Evolutionary conservation across 176 grass and related monocot genomes (phyloP).

Genomic region (Chloris gayana): DNA sequence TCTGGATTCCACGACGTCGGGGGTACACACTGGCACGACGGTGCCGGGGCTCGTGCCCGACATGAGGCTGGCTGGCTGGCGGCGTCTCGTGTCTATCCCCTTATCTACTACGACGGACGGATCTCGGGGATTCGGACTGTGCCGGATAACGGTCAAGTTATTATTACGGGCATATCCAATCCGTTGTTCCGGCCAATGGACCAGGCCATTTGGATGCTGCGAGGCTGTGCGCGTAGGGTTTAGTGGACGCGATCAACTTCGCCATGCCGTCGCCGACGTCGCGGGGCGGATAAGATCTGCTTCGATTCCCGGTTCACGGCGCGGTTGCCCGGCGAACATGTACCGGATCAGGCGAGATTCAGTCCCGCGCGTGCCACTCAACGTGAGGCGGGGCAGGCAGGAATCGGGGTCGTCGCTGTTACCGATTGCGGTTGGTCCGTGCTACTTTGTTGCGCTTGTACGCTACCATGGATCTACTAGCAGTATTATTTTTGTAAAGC

Average conservation of each 20-base stretch:
- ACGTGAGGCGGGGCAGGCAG: neutral
- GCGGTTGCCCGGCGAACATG: neutral
- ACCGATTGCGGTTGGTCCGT: neutral
- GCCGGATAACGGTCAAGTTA: slow-evolving; percentile 28
- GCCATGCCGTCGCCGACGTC: neutral
- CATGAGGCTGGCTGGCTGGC: neutral
- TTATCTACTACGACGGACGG: slow-evolving; percentile 21
- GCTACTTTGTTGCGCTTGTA: neutral
- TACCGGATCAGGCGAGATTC: slow-evolving; percentile 27
- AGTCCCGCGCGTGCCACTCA: neutral
- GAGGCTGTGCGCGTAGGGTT: neutral
- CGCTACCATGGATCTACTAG: neutral
- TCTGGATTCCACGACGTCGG: neutral
- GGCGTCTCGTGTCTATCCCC: slow-evolving; percentile 34
- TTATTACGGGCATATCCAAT: slow-evolving; percentile 21
- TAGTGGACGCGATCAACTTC: slow-evolving; percentile 33
- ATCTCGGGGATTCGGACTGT: neutral
- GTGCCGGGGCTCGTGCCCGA: slow-evolving; percentile 3
- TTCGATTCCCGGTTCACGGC: slow-evolving; percentile 24
- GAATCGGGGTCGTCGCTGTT: neutral
- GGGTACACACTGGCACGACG: slow-evolving; percentile 30
- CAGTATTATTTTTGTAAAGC: neutral
- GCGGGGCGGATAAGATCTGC: slow-evolving; percentile 50
- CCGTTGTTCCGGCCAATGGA: slow-evolving; percentile 12
- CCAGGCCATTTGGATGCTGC: neutral